Evolutionary conservation across 176 grass and related monocot genomes (phyloP), one percentile per base, ranked within the genome.

Genomic region (Juncus inflexus): DNA sequence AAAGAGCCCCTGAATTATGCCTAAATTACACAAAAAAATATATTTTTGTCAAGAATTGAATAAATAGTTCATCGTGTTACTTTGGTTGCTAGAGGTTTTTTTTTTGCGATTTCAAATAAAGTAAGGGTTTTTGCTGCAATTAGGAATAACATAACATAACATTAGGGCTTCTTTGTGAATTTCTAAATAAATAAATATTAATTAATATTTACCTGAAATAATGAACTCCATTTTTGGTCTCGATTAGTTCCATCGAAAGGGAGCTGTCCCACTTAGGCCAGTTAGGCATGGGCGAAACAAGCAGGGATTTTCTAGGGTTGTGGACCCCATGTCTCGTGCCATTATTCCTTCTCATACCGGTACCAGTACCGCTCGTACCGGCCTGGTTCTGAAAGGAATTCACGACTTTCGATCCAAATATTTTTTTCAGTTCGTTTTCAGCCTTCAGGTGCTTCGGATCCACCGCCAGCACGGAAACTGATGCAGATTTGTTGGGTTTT

Each of bases 391-490:
- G 84, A 81, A 92, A 79, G 64, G 94, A 99, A 69, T 92, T 82
- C 28, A 99, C 94, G 52, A 99, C 94, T 63, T 92, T 99, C 11
- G 94, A 99, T 70, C 94, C 94, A 73, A 99, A 99, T 81, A 99
- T 99, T 66, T 87, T 90, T 37, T 85, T 77, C 70, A 99, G 86
- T 76, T 99, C 94, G 79, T 99, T 92, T 77, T 92, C 88, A 53
- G 83, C 85, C 81, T 86, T 99, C 37, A 92, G 74, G 82, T 80
- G 87, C 74, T 82, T 99, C 16, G 83, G 83, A 67, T 99, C 89
- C 55, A 99, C 78, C 56, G 73, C 50, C n/a, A 99, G 75, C 65
- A 97, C 58, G 40, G 47, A 84, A 49, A 78, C 81, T 28, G 12
- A 59, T 19, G 60, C 62, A 77, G 35, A 37, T 58, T 50, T 71